These are phyloP conservation scores for Geotrichum australiense DNA, from an alignment of 1,139 yeast genomes.

Conservation along the genomic window DNA sequence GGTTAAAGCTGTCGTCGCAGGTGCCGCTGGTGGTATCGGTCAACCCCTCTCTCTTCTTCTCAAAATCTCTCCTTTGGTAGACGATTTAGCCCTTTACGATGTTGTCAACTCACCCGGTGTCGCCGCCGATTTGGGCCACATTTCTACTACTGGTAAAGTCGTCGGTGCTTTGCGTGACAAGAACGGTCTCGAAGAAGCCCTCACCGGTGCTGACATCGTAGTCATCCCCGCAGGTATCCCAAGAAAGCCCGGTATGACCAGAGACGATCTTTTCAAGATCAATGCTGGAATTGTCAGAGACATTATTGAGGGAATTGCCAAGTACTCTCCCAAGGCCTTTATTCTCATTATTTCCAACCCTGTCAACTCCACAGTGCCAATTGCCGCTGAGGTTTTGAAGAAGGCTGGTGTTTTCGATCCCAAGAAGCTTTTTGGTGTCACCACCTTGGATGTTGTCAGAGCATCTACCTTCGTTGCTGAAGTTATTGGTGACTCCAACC, in stretches of 20 bases:
- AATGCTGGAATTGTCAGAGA: slow-evolving; percentile 86
- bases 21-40: slow-evolving; percentile 59
- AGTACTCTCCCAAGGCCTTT: slow-evolving; percentile 65
- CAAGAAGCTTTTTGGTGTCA: slow-evolving; percentile 80
- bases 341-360: slow-evolving; percentile 86
- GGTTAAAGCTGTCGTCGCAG: slow-evolving; percentile 38
- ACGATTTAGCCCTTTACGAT: slow-evolving; percentile 74
- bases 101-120: slow-evolving; percentile 90
- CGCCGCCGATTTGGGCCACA: slow-evolving; percentile 84
- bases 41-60: slow-evolving; percentile 85
- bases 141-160: slow-evolving; percentile 72
- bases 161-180: slow-evolving; percentile 61
- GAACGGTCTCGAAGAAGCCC: slow-evolving; percentile 50
- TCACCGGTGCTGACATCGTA: slow-evolving; percentile 66
- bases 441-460: slow-evolving; percentile 84
- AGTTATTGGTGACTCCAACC: slow-evolving; percentile 43
- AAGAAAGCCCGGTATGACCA: slow-evolving; percentile 97
- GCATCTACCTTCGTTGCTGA: slow-evolving; percentile 75
- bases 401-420: slow-evolving; percentile 71
- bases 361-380: slow-evolving; percentile 91
- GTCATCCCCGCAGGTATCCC: slow-evolving; percentile 96
- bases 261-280: slow-evolving; percentile 90
- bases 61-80: slow-evolving; percentile 54
- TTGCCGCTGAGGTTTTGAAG: slow-evolving; percentile 79
- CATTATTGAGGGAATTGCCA: slow-evolving; percentile 74